A percentile compares a stretch with the other conserved stretches of the same genome.
phyloP scores from a whole-genome alignment of 2,329 filamentous ascomycete genomes.

The Pochonia chlamydosporia region DNA sequence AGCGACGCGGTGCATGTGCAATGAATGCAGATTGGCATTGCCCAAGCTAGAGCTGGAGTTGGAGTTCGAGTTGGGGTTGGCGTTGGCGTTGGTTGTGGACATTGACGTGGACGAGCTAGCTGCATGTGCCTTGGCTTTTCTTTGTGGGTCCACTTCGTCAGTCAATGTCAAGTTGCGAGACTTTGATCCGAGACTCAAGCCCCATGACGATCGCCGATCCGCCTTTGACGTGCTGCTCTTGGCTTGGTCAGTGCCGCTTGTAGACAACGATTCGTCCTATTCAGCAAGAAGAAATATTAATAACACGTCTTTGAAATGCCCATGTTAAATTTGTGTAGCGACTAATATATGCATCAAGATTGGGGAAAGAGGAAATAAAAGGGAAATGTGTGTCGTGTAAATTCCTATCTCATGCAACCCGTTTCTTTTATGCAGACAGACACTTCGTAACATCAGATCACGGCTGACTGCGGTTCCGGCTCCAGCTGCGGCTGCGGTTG shows the following conservation, averaged over 20 bases:
- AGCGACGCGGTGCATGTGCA: constrained; percentile 10
- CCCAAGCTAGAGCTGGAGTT: constrained; percentile 4
- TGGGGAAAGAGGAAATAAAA: not conserved
- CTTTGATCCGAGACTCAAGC: constrained; percentile 29
- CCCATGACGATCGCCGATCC: constrained; percentile 41
- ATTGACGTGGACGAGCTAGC: not conserved
- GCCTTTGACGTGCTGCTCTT: constrained; percentile 31
- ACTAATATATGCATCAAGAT: not conserved
- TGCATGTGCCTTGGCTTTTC: not conserved
- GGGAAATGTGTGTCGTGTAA: constrained; percentile 28
- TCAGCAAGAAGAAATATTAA: constrained; percentile 22
- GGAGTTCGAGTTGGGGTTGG: constrained; percentile 16
- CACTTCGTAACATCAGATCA: constrained; percentile 19
- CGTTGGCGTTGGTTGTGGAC: too few species aligned
- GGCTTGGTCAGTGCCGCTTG: constrained; percentile 24
- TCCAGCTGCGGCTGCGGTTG: too few species aligned
- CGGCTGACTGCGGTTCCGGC: too few species aligned
- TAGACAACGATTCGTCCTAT: constrained; percentile 30
- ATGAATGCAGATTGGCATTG: not conserved
- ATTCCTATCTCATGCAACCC: constrained; percentile 36
- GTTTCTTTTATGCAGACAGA: constrained; percentile 21
- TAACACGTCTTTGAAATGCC: constrained; percentile 19
- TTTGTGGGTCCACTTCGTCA: constrained; percentile 16
- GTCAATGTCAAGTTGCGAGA: constrained; percentile 15
- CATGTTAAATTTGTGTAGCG: constrained; percentile 12